Evolutionary conservation across 2,329 filamentous ascomycete species (phyloP).

Genomic region (Diaporthe destruens): DNA sequence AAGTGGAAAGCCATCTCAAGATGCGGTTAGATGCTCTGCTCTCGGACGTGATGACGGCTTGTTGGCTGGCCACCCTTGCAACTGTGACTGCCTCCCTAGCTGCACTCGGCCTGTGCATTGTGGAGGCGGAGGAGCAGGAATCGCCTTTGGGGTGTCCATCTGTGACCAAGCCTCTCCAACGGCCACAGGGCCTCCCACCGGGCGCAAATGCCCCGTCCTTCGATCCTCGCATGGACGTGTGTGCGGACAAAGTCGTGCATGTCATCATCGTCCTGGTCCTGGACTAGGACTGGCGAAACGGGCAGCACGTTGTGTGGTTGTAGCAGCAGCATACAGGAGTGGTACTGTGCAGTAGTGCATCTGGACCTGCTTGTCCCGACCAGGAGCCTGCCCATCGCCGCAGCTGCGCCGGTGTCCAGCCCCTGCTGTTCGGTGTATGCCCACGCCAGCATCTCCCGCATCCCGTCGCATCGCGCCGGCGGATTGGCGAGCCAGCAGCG

Average conservation of each 20-base stretch:
- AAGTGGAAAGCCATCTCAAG: conserved; percentile 31
- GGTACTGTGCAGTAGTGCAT: background rate
- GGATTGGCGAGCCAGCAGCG: conserved; percentile 9
- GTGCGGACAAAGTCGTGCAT: background rate
- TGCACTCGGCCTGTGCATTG: background rate
- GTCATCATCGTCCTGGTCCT: background rate
- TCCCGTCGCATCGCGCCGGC: conserved; percentile 20
- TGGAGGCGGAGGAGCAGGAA: conserved; percentile 17
- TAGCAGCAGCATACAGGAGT: too few species aligned
- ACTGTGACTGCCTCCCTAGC: conserved; percentile 19
- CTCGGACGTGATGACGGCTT: conserved; percentile 39
- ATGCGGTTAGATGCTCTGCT: conserved; percentile 25
- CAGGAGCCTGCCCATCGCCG: background rate
- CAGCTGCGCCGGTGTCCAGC: background rate
- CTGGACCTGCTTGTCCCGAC: background rate
- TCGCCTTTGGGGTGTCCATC: background rate
- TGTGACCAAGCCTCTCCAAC: background rate
- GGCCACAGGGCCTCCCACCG: background rate
- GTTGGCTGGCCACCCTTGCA: conserved; percentile 19
- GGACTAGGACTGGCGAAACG: background rate
- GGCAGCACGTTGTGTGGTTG: background rate
- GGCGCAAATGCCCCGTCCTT: background rate
- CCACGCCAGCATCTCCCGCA: conserved; percentile 8
- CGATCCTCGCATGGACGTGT: background rate
- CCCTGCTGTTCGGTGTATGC: background rate